Evolutionary conservation across 1,284 basidiomycete species (phyloP), one percentile per base, ranked within the genome.

Genomic region (Moesziomyces parantarcticus): DNA sequence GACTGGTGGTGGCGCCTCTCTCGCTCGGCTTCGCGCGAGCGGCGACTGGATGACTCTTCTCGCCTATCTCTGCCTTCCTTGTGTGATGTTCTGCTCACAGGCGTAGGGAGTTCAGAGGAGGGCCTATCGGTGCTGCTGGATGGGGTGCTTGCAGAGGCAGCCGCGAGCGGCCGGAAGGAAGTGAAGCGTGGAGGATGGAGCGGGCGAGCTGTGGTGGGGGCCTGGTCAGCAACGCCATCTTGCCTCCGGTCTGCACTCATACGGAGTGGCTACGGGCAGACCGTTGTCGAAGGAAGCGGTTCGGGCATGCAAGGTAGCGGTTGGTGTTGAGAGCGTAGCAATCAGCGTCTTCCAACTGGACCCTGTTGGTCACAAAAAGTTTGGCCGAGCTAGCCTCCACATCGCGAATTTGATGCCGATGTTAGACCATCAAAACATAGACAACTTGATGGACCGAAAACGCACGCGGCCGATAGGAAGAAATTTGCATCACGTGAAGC

Each of bases 401-500:
- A 29, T 39, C 36, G 16, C 18, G 16, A 18, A 39, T 1, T 39
- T 4, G n/a, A 3, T 32, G 4, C 11, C 3, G 7, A 50, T 9
- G 13, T 23, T 23, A 26, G 16, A 6, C 29, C 13, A 11, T n/a
- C 25, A 4, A 22, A 23, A 50, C 25, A 26, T 26, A 5, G 25
- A 5, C 25, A 26, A 13, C 29, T n/a, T n/a, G 29, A 32, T 13
- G 29, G 29, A 32, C 4, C 10, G 10, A 51, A 50, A 34, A 22
- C 11, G 20, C 9, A 20, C 23, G 47, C 65, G 64, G 54, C 58
- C 58, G 65, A 49, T 62, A 62, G 59, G 59, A 68, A 62, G 65
- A 62, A 62, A 58, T 65, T 58, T 50, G 56, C 36, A 68, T 68
- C 65, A 68, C 65, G 65, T 68, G 65, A 58, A 68, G 59, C 36